Evolutionary conservation across 257 asterid species (phyloP).

Genomic region (Linaria vulgaris): DNA sequence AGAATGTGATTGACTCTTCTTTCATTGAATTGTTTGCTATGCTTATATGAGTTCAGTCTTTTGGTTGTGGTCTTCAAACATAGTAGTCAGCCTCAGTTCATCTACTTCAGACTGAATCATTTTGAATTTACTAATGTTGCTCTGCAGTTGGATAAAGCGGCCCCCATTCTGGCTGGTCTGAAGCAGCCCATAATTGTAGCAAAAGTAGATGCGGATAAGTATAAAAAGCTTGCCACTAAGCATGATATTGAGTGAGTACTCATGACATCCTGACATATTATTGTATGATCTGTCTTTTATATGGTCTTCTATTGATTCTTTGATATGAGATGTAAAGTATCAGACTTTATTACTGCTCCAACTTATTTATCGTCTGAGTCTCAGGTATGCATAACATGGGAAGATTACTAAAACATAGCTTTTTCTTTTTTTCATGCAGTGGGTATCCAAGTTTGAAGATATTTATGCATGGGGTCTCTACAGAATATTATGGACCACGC

Average conservation of each 20-base stretch:
- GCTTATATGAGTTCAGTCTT: too few relatives aligned
- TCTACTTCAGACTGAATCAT: not conserved
- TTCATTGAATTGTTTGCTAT: too few relatives aligned
- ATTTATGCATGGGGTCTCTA: slow-evolving; percentile 85
- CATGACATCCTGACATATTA: slow-evolving; percentile 12
- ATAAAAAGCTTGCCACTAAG: slow-evolving; percentile 57
- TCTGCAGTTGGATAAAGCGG: slow-evolving; percentile 88
- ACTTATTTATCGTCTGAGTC: not conserved
- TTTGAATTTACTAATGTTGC: slow-evolving; percentile 16
- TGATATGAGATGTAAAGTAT: slow-evolving; percentile 10
- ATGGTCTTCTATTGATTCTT: not conserved
- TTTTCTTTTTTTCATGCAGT: slow-evolving; percentile 53
- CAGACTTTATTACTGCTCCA: not conserved
- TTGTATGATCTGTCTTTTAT: not conserved
- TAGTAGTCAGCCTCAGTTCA: too few relatives aligned
- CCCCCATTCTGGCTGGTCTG: slow-evolving; percentile 69
- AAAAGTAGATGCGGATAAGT: slow-evolving; percentile 85
- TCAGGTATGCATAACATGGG: not conserved
- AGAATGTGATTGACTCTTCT: not conserved
- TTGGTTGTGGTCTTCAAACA: too few relatives aligned
- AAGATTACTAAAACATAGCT: slow-evolving; percentile 10
- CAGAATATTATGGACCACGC: slow-evolving; percentile 85
- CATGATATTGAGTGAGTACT: slow-evolving; percentile 74
- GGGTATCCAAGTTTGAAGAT: slow-evolving; percentile 87
- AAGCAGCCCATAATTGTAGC: slow-evolving; percentile 79